Evolutionary conservation across 345 rosid genomes (phyloP).

Genomic region (Rhodomyrtus tomentosa): DNA sequence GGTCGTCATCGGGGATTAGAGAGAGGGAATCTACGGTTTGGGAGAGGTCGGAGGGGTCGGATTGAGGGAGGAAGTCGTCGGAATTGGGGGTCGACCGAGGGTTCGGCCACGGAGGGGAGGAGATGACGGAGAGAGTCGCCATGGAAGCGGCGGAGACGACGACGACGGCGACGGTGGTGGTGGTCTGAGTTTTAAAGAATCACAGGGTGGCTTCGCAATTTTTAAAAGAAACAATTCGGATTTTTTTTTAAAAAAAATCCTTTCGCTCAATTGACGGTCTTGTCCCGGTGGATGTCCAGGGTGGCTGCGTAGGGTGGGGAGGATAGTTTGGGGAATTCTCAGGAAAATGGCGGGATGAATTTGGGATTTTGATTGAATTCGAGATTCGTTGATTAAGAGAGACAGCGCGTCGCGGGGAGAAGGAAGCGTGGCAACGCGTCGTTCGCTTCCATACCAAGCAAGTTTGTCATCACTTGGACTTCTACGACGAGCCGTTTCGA

Average conservation of each 20-base stretch:
- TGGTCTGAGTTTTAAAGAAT: not conserved
- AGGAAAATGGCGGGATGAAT: constrained; percentile 5
- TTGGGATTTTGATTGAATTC: not conserved
- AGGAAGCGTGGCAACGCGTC: not conserved
- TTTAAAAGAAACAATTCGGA: not conserved
- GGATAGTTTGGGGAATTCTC: not conserved
- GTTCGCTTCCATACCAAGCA: not conserved
- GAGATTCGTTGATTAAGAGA: not conserved
- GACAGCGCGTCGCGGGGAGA: not conserved
- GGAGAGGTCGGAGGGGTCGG: constrained; percentile 8
- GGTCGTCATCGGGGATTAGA: constrained; percentile 12
- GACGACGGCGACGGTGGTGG: not conserved
- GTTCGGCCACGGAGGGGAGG: constrained; percentile 20
- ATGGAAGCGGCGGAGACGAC: constrained; percentile 14
- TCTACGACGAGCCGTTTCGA: not conserved
- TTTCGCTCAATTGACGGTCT: not conserved
- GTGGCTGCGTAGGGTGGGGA: not conserved
- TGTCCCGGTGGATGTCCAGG: not conserved
- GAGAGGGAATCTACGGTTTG: constrained; percentile 45
- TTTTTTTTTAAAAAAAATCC: not conserved
- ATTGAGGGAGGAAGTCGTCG: not conserved
- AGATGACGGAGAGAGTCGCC: constrained; percentile 63
- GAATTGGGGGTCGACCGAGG: not conserved
- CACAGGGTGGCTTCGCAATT: not conserved
- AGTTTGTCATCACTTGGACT: not conserved